phyloP scores from a whole-genome alignment of 1,139 yeast genomes.

The Pichia sp. region DNA sequence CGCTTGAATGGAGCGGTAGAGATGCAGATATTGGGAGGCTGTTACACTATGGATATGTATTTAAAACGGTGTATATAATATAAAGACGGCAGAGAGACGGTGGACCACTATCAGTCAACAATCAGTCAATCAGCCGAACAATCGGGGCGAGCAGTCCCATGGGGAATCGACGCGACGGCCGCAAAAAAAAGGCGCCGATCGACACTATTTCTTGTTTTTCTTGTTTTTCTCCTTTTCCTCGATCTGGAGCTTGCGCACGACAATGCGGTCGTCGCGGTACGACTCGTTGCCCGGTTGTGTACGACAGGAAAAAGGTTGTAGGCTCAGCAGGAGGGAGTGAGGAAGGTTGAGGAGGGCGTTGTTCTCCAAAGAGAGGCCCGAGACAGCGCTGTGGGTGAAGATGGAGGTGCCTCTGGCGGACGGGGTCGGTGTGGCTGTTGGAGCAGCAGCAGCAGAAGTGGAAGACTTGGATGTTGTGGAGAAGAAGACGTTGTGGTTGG shows the following conservation, averaged over 20 bases:
- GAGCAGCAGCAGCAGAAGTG: background rate
- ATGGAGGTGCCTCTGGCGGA: background rate
- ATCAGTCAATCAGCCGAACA: background rate
- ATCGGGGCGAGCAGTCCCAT: too few species aligned
- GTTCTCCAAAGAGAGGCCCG: conserved; percentile 2
- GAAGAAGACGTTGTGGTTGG: conserved; percentile 14
- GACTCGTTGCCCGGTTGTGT: conserved; percentile 2
- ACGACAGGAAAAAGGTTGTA: conserved; percentile 2
- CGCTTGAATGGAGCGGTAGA: too few species aligned
- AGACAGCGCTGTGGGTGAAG: conserved; percentile 8
- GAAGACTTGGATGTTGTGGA: conserved; percentile 10
- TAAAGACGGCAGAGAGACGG: background rate
- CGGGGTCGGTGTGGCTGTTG: conserved; percentile 4
- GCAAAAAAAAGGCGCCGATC: background rate
- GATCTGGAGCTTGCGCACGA: conserved; percentile 1
- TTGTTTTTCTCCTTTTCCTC: background rate
- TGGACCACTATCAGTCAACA: background rate
- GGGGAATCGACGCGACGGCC: too few species aligned
- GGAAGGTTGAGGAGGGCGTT: conserved; percentile 8
- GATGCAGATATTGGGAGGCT: too few species aligned
- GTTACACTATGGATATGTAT: background rate
- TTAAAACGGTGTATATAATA: background rate
- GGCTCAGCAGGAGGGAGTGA: background rate
- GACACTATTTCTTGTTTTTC: background rate
- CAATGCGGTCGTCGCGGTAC: conserved; percentile 8